Conservation (phyloP, 768 basidiomycete genomes). For the Lepiota venenata region DNA sequence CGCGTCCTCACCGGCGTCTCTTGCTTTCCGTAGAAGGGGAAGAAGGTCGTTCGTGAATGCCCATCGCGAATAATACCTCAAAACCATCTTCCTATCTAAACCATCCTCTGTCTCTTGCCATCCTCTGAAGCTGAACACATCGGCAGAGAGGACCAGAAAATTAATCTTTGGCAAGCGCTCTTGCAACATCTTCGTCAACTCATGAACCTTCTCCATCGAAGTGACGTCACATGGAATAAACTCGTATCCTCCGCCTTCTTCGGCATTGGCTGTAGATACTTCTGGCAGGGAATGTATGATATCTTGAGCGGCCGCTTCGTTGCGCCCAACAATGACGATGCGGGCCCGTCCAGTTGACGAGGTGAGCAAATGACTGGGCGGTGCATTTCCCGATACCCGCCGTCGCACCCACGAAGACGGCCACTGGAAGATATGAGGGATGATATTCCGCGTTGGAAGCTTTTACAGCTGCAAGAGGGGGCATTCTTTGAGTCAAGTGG, state of each 20-base stretch:
- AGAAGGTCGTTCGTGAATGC: constrained; percentile 44
- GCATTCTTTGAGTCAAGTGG: constrained; percentile 17
- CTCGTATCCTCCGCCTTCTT: constrained; percentile 27
- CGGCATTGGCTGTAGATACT: background rate
- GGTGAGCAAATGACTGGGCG: constrained; percentile 40
- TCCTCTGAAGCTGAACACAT: constrained; percentile 32
- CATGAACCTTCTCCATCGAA: constrained; percentile 49
- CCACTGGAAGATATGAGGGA: constrained; percentile 24
- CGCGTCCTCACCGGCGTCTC: constrained; percentile 43
- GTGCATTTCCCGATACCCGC: constrained; percentile 47
- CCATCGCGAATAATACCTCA: constrained; percentile 37
- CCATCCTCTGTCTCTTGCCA: constrained; percentile 26
- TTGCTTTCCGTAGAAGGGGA: constrained; percentile 40
- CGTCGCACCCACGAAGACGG: constrained; percentile 43
- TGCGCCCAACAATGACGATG: constrained; percentile 53
- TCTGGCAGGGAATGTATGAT: constrained; percentile 40
- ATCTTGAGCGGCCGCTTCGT: constrained; percentile 41
- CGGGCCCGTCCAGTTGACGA: constrained; percentile 48
- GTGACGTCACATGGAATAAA: constrained; percentile 52
- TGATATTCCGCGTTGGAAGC: constrained; percentile 29
- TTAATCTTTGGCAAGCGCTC: constrained; percentile 42
- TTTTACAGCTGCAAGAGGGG: constrained; percentile 25
- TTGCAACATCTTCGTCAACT: constrained; percentile 24
- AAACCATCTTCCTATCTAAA: constrained; percentile 25
- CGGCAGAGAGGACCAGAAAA: constrained; percentile 47